phyloP scores from a whole-genome alignment of 805 yeast species.

The Yarrowia yakushimensis region DNA sequence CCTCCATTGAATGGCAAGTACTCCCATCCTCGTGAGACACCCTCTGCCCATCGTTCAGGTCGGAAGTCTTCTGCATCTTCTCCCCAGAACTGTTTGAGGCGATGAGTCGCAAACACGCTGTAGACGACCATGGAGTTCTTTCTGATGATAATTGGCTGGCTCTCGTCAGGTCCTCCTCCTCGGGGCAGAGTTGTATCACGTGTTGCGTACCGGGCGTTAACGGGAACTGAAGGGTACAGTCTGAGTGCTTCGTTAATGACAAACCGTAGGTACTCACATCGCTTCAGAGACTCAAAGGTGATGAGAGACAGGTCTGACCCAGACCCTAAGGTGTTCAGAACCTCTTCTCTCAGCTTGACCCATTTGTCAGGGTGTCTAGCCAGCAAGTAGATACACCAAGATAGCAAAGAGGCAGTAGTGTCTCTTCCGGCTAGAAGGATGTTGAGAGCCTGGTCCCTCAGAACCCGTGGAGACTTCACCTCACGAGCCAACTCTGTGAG shows the following conservation, averaged over 20 bases:
- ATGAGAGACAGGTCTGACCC: constrained; percentile 33
- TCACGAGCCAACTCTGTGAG: constrained; percentile 49
- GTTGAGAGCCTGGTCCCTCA: constrained; percentile 51
- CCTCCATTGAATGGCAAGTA: constrained; percentile 57
- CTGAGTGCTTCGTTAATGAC: constrained; percentile 50
- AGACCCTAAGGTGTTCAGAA: constrained; percentile 40
- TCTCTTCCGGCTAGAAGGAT: constrained; percentile 54
- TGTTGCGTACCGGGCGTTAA: constrained; percentile 46
- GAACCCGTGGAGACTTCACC: constrained; percentile 46
- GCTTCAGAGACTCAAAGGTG: constrained; percentile 49
- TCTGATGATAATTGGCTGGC: constrained; percentile 41
- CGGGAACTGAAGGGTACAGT: constrained; percentile 51
- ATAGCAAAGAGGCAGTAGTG: constrained; percentile 51
- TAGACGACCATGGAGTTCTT: constrained; percentile 47
- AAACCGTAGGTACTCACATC: constrained; percentile 46
- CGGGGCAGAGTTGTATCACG: constrained; percentile 48
- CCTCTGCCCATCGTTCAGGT: constrained; percentile 49
- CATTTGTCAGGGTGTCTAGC: constrained; percentile 40
- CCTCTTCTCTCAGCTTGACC: constrained; percentile 40
- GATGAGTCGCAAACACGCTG: constrained; percentile 44
- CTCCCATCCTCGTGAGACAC: constrained; percentile 39
- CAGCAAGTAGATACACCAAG: constrained; percentile 45
- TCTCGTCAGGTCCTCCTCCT: constrained; percentile 48
- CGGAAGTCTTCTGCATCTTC: constrained; percentile 43
- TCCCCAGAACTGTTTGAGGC: constrained; percentile 43